These are phyloP conservation scores for Eragrostis curvula DNA, from an alignment of 176 grass and related monocot genomes.

Conservation along the genomic window DNA sequence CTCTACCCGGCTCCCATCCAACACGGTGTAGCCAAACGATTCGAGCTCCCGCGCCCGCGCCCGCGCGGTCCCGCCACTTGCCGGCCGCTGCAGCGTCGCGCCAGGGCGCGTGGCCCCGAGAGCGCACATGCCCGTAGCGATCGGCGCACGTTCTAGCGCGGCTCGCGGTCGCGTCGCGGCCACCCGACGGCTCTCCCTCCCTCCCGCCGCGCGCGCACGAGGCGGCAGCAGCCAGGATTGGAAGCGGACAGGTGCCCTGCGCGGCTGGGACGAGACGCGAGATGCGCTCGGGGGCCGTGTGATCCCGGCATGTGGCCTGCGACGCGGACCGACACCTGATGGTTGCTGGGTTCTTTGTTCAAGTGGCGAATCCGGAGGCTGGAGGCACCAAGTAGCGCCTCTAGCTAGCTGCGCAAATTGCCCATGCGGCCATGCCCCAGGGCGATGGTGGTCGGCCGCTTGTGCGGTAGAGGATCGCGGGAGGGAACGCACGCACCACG, in stretches of 20 bases:
- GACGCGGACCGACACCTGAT: neutral
- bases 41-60: too few relatives aligned
- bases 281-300: neutral
- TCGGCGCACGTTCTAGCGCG: constrained; percentile 9
- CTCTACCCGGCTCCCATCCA: neutral
- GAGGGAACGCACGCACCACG: neutral
- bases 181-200: neutral
- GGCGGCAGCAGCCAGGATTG: too few relatives aligned
- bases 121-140: constrained; percentile 30
- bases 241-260: neutral
- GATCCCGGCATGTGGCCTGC: neutral
- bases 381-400: neutral
- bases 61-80: neutral
- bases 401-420: neutral
- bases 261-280: neutral
- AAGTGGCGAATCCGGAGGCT: neutral
- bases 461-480: neutral
- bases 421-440: neutral
- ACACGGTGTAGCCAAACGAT: neutral
- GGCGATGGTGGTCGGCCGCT: neutral
- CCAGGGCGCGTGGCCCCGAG: neutral
- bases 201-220: neutral
- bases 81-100: neutral
- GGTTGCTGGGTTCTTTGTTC: neutral
- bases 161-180: constrained; percentile 5